Base-by-base conservation (phyloP, 2,329 filamentous ascomycete species). In the Trichoderma guizhouense region DNA sequence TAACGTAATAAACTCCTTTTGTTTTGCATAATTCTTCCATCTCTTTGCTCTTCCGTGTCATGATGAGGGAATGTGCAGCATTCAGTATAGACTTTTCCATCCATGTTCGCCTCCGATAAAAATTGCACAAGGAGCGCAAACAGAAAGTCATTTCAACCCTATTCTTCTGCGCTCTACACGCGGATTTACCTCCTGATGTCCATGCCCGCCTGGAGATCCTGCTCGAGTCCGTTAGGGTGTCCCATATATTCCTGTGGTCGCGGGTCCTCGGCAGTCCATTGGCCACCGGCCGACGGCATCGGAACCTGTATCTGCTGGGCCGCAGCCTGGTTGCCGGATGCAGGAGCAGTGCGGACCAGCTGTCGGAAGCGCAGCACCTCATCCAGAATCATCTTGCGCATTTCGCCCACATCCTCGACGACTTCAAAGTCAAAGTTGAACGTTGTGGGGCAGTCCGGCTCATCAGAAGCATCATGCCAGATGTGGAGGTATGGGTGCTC, bases 351-450 rank as follows among this genome's bases (percentile, higher is more conserved):
- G 65, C 87, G 85, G 14, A 89, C 88, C 36, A 81, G 77, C 79
- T 89, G 86, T 74, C 96, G 90, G 90, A 99, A 99, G 75, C 90
- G 88, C 79, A 90, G 87, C 63, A 99, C 96, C 83, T 99, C 96
- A n/a, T 95, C 92, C 72, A 98, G 86, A 75, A 99, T 99, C 93
- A 98, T 97, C 83, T 91, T 91, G 80, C 96, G 93, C 95, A 99
- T 98, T 77, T 98, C 93, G 26, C 87, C 88, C 24, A 99, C 94
- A 58, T 98, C 96, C 68, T 99, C 95, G 51, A 98, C 90, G n/a
- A 97, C 91, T 82, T 99, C 96, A 79, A 99, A 99, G 81, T 95
- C 92, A 85, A 99, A 99, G 86, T 99, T 95, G 84, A 99, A 99
- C 21, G 94, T 95, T 18, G 92, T 93, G 0, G 95, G 95, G 85